phyloP scores from a whole-genome alignment of 208 protist genomes.

The Trichomonas vaginalis region DNA sequence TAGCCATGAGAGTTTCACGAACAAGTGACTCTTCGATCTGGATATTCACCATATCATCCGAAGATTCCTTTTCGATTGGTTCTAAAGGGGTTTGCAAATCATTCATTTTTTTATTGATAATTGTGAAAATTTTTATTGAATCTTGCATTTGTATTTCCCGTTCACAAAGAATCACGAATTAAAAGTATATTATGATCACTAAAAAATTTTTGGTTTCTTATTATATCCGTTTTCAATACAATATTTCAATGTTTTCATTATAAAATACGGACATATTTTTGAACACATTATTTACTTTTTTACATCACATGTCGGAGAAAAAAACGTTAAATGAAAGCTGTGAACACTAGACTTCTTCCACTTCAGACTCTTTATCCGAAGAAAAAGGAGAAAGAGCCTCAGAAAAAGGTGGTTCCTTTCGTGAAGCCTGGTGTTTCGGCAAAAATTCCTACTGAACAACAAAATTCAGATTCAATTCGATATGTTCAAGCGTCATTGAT shows the following conservation, averaged over 20 bases:
- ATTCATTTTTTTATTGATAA: too few relatives aligned
- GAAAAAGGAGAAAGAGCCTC: background rate
- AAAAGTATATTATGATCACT: too few relatives aligned
- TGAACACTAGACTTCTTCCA: background rate
- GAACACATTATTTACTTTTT: too few relatives aligned
- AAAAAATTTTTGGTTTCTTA: too few relatives aligned
- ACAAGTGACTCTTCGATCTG: constrained; percentile 12
- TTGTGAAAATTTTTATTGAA: too few relatives aligned
- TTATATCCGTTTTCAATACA: too few relatives aligned
- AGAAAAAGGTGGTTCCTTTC: background rate
- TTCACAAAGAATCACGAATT: too few relatives aligned
- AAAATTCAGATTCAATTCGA: background rate
- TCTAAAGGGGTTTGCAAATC: too few relatives aligned
- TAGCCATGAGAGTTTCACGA: background rate
- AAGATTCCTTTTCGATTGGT: background rate
- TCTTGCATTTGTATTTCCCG: too few relatives aligned
- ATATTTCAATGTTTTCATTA: too few relatives aligned
- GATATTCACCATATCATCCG: background rate
- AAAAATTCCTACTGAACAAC: background rate
- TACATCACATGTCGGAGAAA: background rate
- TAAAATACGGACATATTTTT: too few relatives aligned
- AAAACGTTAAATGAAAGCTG: background rate
- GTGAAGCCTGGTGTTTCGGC: background rate
- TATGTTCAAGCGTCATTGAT: background rate
- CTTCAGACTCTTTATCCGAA: background rate